Conservation (phyloP, 2,329 filamentous ascomycete genomes). For the Cadophora gregata region DNA sequence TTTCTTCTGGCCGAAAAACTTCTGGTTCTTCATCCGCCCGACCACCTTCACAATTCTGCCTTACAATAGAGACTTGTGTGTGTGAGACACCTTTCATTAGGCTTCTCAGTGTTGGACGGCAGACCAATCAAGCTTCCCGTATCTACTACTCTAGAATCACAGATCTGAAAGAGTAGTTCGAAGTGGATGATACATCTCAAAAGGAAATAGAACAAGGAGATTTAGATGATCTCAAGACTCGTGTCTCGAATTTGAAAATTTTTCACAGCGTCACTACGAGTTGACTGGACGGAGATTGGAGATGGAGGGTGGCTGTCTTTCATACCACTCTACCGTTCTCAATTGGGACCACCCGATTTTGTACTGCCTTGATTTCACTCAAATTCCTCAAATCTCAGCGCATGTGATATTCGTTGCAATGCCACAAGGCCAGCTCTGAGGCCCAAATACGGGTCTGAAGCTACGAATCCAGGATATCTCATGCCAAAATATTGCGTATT, state of each 20-base stretch:
- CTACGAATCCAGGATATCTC: no score
- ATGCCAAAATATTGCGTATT: no score
- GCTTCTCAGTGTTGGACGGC: constrained; percentile 61
- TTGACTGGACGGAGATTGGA: no score
- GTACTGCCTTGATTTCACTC: no score
- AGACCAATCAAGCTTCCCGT: constrained; percentile 74
- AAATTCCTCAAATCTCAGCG: no score
- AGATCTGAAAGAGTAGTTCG: constrained; percentile 81
- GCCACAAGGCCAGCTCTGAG: no score
- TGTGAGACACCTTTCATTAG: constrained; percentile 60
- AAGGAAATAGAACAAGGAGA: background rate
- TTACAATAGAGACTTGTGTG: constrained; percentile 44
- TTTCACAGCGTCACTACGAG: background rate
- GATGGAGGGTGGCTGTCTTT: no score
- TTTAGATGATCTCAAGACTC: background rate
- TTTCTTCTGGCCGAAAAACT: constrained; percentile 33
- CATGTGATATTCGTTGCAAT: no score
- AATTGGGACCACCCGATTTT: no score
- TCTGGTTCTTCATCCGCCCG: constrained; percentile 48
- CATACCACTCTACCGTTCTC: no score
- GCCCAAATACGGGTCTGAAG: no score
- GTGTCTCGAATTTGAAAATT: background rate
- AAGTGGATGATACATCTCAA: constrained; percentile 74
- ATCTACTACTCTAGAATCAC: constrained; percentile 85
- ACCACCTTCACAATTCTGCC: constrained; percentile 47